Conservation (phyloP, 2,329 filamentous ascomycete species). For the Fusarium sp. region DNA sequence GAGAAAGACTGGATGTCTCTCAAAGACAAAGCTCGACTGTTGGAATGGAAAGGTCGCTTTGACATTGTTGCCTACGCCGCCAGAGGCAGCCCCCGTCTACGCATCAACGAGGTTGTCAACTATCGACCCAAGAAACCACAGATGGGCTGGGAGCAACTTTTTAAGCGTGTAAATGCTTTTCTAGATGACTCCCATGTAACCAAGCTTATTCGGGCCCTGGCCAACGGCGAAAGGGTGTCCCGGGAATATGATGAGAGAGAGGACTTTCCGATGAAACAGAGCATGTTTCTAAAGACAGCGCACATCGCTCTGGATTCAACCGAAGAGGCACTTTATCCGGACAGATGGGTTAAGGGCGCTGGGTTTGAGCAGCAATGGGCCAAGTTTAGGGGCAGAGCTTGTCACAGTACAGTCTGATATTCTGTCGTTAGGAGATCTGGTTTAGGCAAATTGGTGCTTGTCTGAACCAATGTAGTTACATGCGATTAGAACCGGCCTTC, state of each 20-base stretch:
- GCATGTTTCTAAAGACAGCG: neutral
- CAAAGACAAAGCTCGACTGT: neutral
- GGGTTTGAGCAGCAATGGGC: neutral
- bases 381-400: neutral
- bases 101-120: neutral
- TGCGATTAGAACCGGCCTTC: too few relatives aligned
- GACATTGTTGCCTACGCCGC: neutral
- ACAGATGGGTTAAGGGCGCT: neutral
- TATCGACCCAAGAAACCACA: neutral
- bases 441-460: neutral
- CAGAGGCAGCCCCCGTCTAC: neutral
- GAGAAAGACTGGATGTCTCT: neutral
- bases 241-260: neutral
- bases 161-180: neutral
- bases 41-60: neutral
- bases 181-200: neutral
- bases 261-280: neutral
- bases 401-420: neutral
- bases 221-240: neutral
- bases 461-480: too few relatives aligned
- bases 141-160: neutral
- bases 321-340: neutral
- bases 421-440: neutral
- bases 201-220: neutral
- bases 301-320: neutral